A percentile compares a stretch with the other conserved stretches of the same genome.
Conservation (phyloP, 2,329 filamentous ascomycete genomes). For the Arthroderma sp. region DNA sequence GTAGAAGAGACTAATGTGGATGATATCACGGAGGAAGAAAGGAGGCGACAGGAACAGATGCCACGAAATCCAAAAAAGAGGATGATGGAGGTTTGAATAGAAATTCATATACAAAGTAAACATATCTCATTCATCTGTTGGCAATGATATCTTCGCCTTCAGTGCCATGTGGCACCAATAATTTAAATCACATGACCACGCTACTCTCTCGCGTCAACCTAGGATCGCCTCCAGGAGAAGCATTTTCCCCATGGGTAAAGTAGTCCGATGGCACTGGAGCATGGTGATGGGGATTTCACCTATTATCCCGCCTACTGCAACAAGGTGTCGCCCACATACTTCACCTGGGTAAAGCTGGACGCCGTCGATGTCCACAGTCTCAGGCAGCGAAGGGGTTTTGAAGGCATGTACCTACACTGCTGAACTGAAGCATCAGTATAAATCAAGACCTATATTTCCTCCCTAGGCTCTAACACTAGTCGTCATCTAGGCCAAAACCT, state of each 20-base stretch:
- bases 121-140: background rate
- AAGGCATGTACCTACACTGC: conserved; percentile 28
- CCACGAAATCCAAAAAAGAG: conserved; percentile 35
- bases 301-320: conserved; percentile 50
- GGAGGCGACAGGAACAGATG: conserved; percentile 22
- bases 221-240: background rate
- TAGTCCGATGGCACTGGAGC: background rate
- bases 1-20: conserved; percentile 23
- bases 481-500: conserved; percentile 36
- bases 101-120: background rate
- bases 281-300: conserved; percentile 1
- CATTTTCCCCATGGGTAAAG: background rate
- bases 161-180: background rate
- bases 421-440: background rate
- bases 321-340: conserved; percentile 46
- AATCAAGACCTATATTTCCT: background rate
- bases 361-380: conserved; percentile 42
- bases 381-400: conserved; percentile 34
- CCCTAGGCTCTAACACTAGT: background rate
- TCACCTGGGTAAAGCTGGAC: conserved; percentile 50
- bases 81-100: conserved; percentile 27
- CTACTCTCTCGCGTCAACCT: background rate
- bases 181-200: background rate
- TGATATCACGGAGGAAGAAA: conserved; percentile 27
- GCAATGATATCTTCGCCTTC: background rate